Conservation (phyloP, 495 filamentous ascomycete species). For the Tuber calosporum region DNA sequence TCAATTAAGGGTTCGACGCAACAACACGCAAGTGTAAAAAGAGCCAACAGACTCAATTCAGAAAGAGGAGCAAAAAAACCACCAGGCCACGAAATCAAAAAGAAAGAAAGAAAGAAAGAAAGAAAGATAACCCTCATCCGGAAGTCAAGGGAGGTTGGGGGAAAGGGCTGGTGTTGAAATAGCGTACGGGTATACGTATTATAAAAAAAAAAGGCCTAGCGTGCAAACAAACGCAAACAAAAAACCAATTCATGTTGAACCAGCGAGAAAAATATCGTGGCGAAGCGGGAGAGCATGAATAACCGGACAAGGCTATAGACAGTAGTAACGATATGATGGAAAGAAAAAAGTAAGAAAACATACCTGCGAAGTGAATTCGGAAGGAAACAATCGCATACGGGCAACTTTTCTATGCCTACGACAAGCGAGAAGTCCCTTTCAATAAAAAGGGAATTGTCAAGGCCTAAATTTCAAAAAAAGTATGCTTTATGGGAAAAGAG, state of each 20-base stretch:
- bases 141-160: conserved; percentile 18
- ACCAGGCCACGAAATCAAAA: conserved; percentile 6
- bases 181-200: conserved; percentile 14
- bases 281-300: not conserved
- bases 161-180: conserved; percentile 14
- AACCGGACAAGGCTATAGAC: not conserved
- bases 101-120: too few relatives aligned
- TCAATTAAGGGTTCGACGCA: conserved; percentile 6
- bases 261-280: not conserved
- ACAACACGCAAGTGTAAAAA: conserved; percentile 1
- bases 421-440: conserved; percentile 20
- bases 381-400: conserved; percentile 91
- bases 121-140: conserved; percentile 7
- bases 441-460: conserved; percentile 18
- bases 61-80: conserved; percentile 10
- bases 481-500: not conserved
- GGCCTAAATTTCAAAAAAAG: not conserved
- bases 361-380: conserved; percentile 97
- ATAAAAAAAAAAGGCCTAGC: conserved; percentile 6
- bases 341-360: conserved; percentile 30
- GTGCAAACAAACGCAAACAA: not conserved
- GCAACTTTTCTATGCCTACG: conserved; percentile 44
- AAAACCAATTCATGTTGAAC: not conserved
- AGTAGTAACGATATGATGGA: not conserved
- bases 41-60: conserved; percentile 13